Evolutionary conservation across 345 rosid genomes (phyloP), one percentile per base, ranked within the genome.

Genomic region (Lumnitzera racemosa): DNA sequence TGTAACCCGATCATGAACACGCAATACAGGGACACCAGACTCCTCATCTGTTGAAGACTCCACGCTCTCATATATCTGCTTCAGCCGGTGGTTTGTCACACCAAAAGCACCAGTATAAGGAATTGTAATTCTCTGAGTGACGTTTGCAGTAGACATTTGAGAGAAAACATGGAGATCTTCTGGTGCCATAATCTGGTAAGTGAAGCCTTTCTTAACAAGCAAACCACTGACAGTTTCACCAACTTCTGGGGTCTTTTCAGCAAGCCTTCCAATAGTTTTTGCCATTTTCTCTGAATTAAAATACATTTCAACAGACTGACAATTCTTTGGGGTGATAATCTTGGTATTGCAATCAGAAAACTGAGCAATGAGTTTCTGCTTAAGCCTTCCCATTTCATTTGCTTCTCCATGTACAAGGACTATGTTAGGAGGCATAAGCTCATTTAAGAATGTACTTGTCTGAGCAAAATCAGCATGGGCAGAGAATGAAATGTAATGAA

Each of bases 381-480:
- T 89, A 24, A 92, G 96, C 82, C 96, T 82, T 59, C 89, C 89
- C 98, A 92, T 92, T 70, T 92, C 91, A 53, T 79, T 86, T 53
- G 94, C 89, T 77, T 87, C 96, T 49, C 96, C 98, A 57, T 92
- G 96, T 59, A 92, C 96, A 61, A 92, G 96, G 61, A 92, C 74
- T 54, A 92, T 87, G 75, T 89, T 92, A 4, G 98, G 96, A 74
- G 96, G 98, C 88, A 80, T 82, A 41, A 89, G 89, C 79, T 92
- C 98, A 66, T 75, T 89, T 75, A 92, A 73, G 67, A 92, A 92
- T 2, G 94, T 74, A 61, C 98, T 92, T 8, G 98, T 92, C 86
- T 92, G 96, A 17, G 96, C 94, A 57, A 83, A 92, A 75, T 92
- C 98, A 0, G 96, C 96, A 49, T 92, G 96, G 57, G 98, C 98